Base-by-base conservation (phyloP, 2,329 filamentous ascomycete species). In the Talaromyces sp. region DNA sequence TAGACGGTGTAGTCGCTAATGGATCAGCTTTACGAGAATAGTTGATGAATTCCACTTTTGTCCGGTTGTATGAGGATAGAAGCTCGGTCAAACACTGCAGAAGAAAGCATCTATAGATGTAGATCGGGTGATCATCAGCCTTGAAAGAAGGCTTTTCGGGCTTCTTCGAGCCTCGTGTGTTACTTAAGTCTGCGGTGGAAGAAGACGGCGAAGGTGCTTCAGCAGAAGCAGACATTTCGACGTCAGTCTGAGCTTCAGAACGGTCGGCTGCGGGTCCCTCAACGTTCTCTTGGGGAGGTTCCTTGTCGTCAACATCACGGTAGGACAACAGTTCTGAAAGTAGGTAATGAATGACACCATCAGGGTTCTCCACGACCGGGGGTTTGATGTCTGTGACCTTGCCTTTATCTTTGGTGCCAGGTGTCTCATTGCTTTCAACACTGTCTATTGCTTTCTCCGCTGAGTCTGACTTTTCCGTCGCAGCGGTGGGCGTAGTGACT, bases 1-100 rank as follows among this genome's bases (percentile, higher is more conserved):
- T 97, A 17, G 95, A 92, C 5, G 94, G 94, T 1, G 94, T 97
- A 58, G 86, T 87, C 11, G 88, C 88, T 66, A 91, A 88, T 51
- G 91, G 83, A 53, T 93, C 91, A 7, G 91, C 88, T 70, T 92
- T 96, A 62, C 93, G 88, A 66, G 95, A 97, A 78, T 97, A 99
- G 74, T 97, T 97, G 79, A 99, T 97, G 72, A 99, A 97, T 72
- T 99, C 95, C 50, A 99, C 86, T 81, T 99, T 99, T 9, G 92
- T 91, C 58, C 92, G 87, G 67, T 92, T 96, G 77, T 97, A 99
- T 69, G 89, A 95, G 60, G 90, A 87, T 14, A 99, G 81, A 14
- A 99, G 84, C 74, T 99, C 94, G 0, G 91, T 88, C 43, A 99
- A 80, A 69, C 92, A 96, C 71, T 94, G 92, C 32, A 99, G 83